These are phyloP conservation scores for Lasiosphaeriaceae sp. DNA, from an alignment of 495 filamentous ascomycete genomes.

Conservation along the genomic window DNA sequence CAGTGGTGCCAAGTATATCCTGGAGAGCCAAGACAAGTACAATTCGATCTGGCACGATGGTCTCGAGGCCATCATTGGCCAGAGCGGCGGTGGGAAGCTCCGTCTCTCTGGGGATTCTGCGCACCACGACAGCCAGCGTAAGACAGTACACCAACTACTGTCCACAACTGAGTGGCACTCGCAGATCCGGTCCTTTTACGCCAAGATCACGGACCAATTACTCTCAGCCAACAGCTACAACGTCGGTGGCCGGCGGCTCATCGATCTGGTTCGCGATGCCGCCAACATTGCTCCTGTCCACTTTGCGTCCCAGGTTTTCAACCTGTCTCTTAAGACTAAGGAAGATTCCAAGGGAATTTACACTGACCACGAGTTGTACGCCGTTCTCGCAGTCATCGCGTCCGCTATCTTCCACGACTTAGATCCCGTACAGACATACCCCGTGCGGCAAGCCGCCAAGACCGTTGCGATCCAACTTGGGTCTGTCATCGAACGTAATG, in stretches of 20 bases:
- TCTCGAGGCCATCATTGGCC: slow-evolving; percentile 47
- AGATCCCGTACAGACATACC: slow-evolving; percentile 51
- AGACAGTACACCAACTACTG: slow-evolving; percentile 58
- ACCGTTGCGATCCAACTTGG: slow-evolving; percentile 54
- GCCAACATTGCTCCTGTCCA: slow-evolving; percentile 69
- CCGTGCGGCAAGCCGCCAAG: slow-evolving; percentile 57
- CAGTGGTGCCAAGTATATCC: slow-evolving; percentile 57
- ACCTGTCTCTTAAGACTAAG: slow-evolving; percentile 68
- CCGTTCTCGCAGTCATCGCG: slow-evolving; percentile 66
- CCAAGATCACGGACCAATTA: slow-evolving; percentile 59
- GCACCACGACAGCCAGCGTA: slow-evolving; percentile 41
- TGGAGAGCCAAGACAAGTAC: slow-evolving; percentile 61
- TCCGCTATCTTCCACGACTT: slow-evolving; percentile 44
- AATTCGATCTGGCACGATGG: slow-evolving; percentile 58
- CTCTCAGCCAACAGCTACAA: slow-evolving; percentile 60
- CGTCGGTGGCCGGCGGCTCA: slow-evolving; percentile 56
- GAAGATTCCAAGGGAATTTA: slow-evolving; percentile 67
- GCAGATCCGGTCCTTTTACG: slow-evolving; percentile 61
- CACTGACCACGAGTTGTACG: slow-evolving; percentile 76
- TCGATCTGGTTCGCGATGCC: slow-evolving; percentile 76
- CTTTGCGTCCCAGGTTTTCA: slow-evolving; percentile 69
- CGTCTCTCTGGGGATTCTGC: slow-evolving; percentile 51
- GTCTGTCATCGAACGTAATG: slow-evolving; percentile 36
- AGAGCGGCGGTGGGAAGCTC: slow-evolving; percentile 42
- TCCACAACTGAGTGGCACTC: slow-evolving; percentile 51